A percentile compares a stretch with the other conserved stretches of the same genome.
These are phyloP conservation scores for Penicillium tannophilum DNA, from an alignment of 495 filamentous ascomycete species.

Conservation along the genomic window DNA sequence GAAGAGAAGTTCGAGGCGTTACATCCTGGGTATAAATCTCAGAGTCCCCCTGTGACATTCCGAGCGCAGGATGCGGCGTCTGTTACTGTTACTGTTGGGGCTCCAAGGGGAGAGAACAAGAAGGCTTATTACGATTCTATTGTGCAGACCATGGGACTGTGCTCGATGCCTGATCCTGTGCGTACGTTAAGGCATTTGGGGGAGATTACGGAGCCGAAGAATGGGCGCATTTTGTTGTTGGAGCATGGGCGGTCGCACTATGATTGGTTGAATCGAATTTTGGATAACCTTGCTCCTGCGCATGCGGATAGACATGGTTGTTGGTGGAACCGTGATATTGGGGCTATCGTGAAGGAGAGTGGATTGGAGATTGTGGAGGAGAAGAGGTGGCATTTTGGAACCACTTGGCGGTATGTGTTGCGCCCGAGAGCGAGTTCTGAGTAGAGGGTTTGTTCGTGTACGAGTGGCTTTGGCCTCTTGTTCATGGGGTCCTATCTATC, in stretches of 20 bases:
- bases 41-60: slow-evolving; percentile 38
- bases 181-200: slow-evolving; percentile 59
- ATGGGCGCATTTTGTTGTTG: slow-evolving; percentile 78
- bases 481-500: background rate
- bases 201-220: slow-evolving; percentile 42
- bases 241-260: slow-evolving; percentile 87
- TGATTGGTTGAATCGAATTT: slow-evolving; percentile 71
- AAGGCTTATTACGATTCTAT: slow-evolving; percentile 72
- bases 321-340: slow-evolving; percentile 97
- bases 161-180: slow-evolving; percentile 77
- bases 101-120: background rate
- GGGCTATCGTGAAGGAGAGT: slow-evolving; percentile 72
- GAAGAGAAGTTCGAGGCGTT: slow-evolving; percentile 57
- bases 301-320: slow-evolving; percentile 89
- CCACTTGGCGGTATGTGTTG: slow-evolving; percentile 69
- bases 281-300: slow-evolving; percentile 74
- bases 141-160: slow-evolving; percentile 91
- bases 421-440: slow-evolving; percentile 37
- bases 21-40: slow-evolving; percentile 42
- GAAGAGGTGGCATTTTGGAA: slow-evolving; percentile 74
- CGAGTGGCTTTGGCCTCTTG: background rate
- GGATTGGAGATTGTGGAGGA: slow-evolving; percentile 78
- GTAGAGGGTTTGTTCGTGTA: background rate
- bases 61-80: slow-evolving; percentile 41
- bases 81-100: slow-evolving; percentile 16